Evolutionary conservation across 108 stramenopile genomes (phyloP), one percentile per base, ranked within the genome.

Genomic region (Stephanodiscus minutulus): DNA sequence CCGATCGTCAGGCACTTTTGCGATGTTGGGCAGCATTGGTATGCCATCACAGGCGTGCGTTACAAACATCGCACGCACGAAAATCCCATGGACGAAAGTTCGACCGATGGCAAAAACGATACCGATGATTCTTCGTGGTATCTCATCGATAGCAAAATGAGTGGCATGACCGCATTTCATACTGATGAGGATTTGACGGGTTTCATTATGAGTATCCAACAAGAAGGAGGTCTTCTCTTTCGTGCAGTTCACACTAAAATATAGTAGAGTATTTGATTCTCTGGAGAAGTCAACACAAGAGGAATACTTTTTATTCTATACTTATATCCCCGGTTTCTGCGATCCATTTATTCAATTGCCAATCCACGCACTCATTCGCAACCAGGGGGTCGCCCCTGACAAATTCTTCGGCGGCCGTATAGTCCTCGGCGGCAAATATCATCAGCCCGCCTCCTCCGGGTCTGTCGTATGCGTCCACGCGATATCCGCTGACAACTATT

Each of bases 401-500:
- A 17, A 87, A 33, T 24, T 77, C 43, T 11, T 72, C 62, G 1
- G 84, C 86, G 1, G 74, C 82, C 39, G 67, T 44, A 61, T 85
- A 77, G 63, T 61, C 53, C 52, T 61, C 21, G 11, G 86, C 84
- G 11, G 83, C 82, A 57, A 87, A 68, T 41, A 87, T 80, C 84
- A 87, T 85, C 15, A 87, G 53, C 25, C 83, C 83, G 18, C 86
- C 85, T 28, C 85, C 85, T 41, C 85, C 85, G n/a, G 85, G 85
- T 54, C 72, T 81, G 25, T 83, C 82, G 29, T 84, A 48, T 27
- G 59, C 57, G 72, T 87, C 86, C 17, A 84, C 86, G 8, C 86
- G 71, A 70, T 81, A 84, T 49, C 86, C 86, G 22, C 83, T 85
- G 6, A 71, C n/a, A n/a, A n/a, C 79, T 47, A 87, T 80, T 33